Base-by-base conservation (phyloP, 2,329 filamentous ascomycete species). In the Aspergillus unguis region DNA sequence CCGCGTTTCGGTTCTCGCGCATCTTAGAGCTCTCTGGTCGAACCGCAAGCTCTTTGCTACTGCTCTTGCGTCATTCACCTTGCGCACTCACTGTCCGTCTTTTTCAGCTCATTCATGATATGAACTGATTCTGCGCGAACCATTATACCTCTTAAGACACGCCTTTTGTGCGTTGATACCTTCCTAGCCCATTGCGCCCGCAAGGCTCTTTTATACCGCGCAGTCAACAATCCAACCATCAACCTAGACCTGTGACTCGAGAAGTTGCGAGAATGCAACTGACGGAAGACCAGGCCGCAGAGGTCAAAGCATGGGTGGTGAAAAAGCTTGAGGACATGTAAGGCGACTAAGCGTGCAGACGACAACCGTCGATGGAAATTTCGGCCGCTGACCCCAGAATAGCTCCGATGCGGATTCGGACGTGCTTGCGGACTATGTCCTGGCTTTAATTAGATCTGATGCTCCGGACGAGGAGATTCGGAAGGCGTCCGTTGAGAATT, bases 321-420 rank as follows among this genome's bases (percentile, higher is more conserved):
- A 80, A 77, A 63, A 80, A 80, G 60, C 70, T 85, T 45, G 81
- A 83, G 63, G 77, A 78, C 51, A 81, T 81, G 79, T 81, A 72
- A 63, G 77, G 67, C 44, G 27, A 33, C 37, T n/a, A 3, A 28
- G 29, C 41, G 36, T 42, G 29, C 29, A 40, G 29, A 35, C 36
- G 11, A 3, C 28, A 23, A 25, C 8, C 27, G 6, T n/a, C 17
- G 7, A 8, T 40, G 11, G 17, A 27, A 35, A 41, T 46, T 25
- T 38, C 11, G 29, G 11, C 11, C 10, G 28, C 43, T 51, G 46
- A 51, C 37, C 38, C 11, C 5, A 27, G 26, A 50, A 42, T 59
- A 83, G 81, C 57, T 82, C 80, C n/a, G 82, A 85, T 64, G 82
- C 81, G 29, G 82, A 85, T 62, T 77, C 77, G 9, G 81, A 82